Conservation (phyloP, 2,329 filamentous ascomycete genomes). For the Verticillium nubilum region DNA sequence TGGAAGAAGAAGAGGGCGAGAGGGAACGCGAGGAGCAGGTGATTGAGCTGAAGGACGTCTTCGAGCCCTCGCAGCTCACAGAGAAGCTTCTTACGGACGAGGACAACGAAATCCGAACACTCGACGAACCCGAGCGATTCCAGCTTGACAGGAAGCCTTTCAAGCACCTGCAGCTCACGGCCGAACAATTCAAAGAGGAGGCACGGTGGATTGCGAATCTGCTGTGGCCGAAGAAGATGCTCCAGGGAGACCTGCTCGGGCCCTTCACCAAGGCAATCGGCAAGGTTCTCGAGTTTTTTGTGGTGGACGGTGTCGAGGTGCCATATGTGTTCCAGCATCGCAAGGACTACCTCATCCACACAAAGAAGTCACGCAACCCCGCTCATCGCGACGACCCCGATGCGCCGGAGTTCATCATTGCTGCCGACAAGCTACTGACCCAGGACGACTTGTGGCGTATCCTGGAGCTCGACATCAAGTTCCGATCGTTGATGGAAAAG, state of each 20-base stretch:
- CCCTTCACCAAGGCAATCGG: constrained; percentile 85
- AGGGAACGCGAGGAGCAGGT: constrained; percentile 74
- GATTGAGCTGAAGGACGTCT: constrained; percentile 94
- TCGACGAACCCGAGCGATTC: constrained; percentile 89
- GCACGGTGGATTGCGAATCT: constrained; percentile 86
- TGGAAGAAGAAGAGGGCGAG: constrained; percentile 82
- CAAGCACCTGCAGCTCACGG: constrained; percentile 71
- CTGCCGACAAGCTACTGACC: constrained; percentile 81
- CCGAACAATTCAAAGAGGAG: constrained; percentile 87
- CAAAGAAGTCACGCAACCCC: constrained; percentile 62
- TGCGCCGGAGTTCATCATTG: constrained; percentile 66
- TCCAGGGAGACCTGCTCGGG: constrained; percentile 65
- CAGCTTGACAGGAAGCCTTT: constrained; percentile 89
- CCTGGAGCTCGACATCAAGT: constrained; percentile 91
- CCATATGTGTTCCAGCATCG: constrained; percentile 98
- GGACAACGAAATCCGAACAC: constrained; percentile 83
- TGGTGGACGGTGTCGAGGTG: constrained; percentile 89
- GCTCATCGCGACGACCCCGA: constrained; percentile 60
- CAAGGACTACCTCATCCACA: constrained; percentile 94
- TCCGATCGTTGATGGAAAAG: constrained; percentile 87
- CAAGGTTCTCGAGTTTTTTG: constrained; percentile 92
- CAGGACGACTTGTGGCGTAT: constrained; percentile 95
- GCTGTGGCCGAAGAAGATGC: constrained; percentile 80
- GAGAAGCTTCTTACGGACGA: constrained; percentile 95
- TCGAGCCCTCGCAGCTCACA: constrained; percentile 89